These are phyloP conservation scores for Kurtzmaniella quercitrusa DNA, from an alignment of 1,139 yeast species.

Conservation along the genomic window DNA sequence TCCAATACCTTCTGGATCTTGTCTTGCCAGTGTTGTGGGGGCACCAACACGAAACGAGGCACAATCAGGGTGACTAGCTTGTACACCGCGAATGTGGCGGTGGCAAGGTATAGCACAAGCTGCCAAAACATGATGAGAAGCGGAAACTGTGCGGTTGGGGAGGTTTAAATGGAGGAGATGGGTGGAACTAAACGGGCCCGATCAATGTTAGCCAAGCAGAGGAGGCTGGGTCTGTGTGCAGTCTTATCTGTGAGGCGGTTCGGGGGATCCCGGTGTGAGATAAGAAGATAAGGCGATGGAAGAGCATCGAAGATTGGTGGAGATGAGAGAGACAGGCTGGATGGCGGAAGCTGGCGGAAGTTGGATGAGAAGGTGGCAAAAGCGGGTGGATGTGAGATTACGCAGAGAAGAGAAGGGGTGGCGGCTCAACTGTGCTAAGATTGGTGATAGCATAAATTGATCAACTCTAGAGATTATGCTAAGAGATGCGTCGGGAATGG, in stretches of 20 bases:
- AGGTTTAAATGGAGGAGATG: neutral
- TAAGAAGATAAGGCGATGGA: neutral
- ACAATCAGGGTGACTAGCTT: constrained; percentile 21
- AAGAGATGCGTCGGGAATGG: too few relatives aligned
- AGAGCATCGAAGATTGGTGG: neutral
- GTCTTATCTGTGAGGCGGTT: neutral
- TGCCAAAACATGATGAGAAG: constrained; percentile 2
- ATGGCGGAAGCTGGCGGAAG: neutral
- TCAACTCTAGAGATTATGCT: too few relatives aligned
- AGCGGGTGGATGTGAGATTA: too few relatives aligned
- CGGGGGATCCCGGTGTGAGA: constrained; percentile 1
- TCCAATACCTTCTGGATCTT: constrained; percentile 31
- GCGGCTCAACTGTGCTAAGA: too few relatives aligned
- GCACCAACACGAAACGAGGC: constrained; percentile 40
- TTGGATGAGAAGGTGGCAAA: neutral
- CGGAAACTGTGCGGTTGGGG: neutral
- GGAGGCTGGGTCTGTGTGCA: neutral
- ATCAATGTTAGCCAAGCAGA: too few relatives aligned
- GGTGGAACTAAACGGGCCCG: too few relatives aligned
- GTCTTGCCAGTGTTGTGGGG: constrained; percentile 42
- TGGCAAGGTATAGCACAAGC: constrained; percentile 5
- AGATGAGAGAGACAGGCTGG: neutral
- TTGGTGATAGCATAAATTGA: too few relatives aligned
- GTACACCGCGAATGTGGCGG: constrained; percentile 11
- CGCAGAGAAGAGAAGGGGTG: too few relatives aligned